These are phyloP conservation scores for Zangia roseola DNA, from an alignment of 768 basidiomycete species.

Conservation along the genomic window DNA sequence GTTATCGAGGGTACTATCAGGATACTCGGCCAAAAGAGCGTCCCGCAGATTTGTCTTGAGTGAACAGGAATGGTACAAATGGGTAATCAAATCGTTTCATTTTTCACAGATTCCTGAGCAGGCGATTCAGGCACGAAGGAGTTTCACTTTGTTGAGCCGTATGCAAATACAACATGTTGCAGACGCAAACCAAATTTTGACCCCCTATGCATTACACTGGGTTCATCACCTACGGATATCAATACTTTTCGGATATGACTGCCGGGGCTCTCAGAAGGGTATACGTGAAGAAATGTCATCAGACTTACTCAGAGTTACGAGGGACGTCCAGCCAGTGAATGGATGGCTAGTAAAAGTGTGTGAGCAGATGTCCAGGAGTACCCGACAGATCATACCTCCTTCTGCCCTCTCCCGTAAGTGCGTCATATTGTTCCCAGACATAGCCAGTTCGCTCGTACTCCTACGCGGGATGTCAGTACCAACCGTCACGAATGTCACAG, in stretches of 20 bases:
- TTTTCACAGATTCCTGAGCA: not conserved
- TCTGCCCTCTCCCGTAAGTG: conserved; percentile 76
- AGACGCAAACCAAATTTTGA: not conserved
- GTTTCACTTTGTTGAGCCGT: no score
- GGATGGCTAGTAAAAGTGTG: conserved; percentile 62
- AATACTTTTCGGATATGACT: conserved; percentile 75
- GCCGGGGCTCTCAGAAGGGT: conserved; percentile 8
- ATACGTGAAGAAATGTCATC: not conserved
- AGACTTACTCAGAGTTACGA: conserved; percentile 81
- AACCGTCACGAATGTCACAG: not conserved
- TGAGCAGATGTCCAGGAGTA: conserved; percentile 7
- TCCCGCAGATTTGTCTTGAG: no score
- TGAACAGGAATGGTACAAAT: no score
- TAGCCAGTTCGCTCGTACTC: conserved; percentile 92
- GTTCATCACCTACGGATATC: conserved; percentile 9
- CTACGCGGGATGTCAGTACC: conserved; percentile 37
- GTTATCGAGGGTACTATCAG: no score
- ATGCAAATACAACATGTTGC: no score
- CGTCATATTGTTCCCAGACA: conserved; percentile 97
- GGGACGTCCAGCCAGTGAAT: conserved; percentile 96
- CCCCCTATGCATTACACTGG: not conserved
- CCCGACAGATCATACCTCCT: conserved; percentile 60
- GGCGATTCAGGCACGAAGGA: no score
- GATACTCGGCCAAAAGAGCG: no score
- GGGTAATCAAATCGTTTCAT: not conserved